Evolutionary conservation across 2,329 filamentous ascomycete genomes (phyloP).

Genomic region (Cordyceps fumosorosea): DNA sequence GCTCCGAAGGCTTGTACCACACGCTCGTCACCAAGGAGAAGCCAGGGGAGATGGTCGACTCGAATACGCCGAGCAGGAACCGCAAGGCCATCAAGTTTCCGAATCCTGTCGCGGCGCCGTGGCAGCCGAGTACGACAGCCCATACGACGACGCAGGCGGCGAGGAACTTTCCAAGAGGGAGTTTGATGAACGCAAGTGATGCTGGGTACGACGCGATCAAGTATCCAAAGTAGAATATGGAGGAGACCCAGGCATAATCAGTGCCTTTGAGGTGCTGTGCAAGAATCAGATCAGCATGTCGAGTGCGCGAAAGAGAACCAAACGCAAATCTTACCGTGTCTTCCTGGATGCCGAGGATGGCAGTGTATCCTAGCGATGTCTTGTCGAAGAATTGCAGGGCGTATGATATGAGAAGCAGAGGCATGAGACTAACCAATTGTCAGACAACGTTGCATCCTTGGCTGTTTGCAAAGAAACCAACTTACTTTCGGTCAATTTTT

Average conservation of each 20-base stretch:
- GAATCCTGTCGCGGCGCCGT: constrained; percentile 32
- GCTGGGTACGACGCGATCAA: constrained; percentile 23
- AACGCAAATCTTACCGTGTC: constrained; percentile 1
- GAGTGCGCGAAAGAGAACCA: background rate
- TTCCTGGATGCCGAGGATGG: constrained; percentile 9
- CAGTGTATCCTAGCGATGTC: constrained; percentile 6
- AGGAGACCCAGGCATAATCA: constrained; percentile 42
- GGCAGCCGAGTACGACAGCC: constrained; percentile 33
- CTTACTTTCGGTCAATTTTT: constrained; percentile 15
- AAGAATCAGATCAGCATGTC: background rate
- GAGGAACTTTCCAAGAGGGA: constrained; percentile 20
- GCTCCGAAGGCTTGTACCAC: constrained; percentile 29
- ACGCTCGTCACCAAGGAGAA: constrained; percentile 25
- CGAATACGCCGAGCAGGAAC: constrained; percentile 28
- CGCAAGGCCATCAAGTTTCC: constrained; percentile 20
- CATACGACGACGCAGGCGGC: constrained; percentile 20
- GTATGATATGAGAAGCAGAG: constrained; percentile 12
- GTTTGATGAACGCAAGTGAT: constrained; percentile 17
- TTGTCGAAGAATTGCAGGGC: constrained; percentile 12
- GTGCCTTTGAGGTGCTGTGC: constrained; percentile 19
- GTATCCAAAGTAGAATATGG: constrained; percentile 45
- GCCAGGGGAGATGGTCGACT: constrained; percentile 25
- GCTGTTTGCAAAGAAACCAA: background rate
- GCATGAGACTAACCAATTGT: constrained; percentile 4
- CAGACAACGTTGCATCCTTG: background rate